Evolutionary conservation across 1,139 yeast genomes (phyloP).

Genomic region (Yamadazyma buinensis): DNA sequence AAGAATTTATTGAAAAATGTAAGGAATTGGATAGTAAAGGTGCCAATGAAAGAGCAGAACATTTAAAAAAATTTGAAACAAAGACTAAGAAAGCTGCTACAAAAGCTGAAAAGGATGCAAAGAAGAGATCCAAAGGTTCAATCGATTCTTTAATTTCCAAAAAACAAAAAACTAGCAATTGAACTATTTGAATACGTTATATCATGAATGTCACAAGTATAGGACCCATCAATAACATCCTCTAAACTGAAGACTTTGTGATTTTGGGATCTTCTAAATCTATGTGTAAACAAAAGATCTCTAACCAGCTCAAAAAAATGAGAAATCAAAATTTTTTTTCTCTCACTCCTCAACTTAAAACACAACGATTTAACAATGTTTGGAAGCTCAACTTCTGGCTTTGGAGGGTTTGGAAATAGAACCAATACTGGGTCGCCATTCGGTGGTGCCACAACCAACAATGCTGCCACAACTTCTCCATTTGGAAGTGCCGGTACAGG

Average conservation of each 20-base stretch:
- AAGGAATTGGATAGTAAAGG: slow-evolving; percentile 54
- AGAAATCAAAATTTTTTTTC: too few relatives aligned
- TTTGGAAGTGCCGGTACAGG: slow-evolving; percentile 20
- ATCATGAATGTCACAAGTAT: too few relatives aligned
- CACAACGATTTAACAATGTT: slow-evolving; percentile 29
- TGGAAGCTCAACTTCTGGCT: slow-evolving; percentile 50
- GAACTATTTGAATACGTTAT: background rate
- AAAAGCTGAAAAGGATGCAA: slow-evolving; percentile 4
- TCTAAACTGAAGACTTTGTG: too few relatives aligned
- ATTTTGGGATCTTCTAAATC: too few relatives aligned
- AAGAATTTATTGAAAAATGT: slow-evolving; percentile 48
- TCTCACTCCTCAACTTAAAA: background rate
- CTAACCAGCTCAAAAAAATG: too few relatives aligned
- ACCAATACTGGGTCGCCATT: slow-evolving; percentile 31
- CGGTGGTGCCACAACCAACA: slow-evolving; percentile 21
- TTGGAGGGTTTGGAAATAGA: slow-evolving; percentile 54
- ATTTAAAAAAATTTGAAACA: slow-evolving; percentile 38
- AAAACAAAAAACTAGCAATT: slow-evolving; percentile 8
- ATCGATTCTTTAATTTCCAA: slow-evolving; percentile 19
- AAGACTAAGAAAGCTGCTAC: slow-evolving; percentile 18
- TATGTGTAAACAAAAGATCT: too few relatives aligned
- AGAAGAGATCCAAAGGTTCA: slow-evolving; percentile 18
- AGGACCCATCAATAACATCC: too few relatives aligned
- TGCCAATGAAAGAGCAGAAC: slow-evolving; percentile 52
- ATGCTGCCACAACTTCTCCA: slow-evolving; percentile 19